Evolutionary conservation across 495 filamentous ascomycete species (phyloP), one percentile per base, ranked within the genome.

Genomic region (Aeminium ludgeri): DNA sequence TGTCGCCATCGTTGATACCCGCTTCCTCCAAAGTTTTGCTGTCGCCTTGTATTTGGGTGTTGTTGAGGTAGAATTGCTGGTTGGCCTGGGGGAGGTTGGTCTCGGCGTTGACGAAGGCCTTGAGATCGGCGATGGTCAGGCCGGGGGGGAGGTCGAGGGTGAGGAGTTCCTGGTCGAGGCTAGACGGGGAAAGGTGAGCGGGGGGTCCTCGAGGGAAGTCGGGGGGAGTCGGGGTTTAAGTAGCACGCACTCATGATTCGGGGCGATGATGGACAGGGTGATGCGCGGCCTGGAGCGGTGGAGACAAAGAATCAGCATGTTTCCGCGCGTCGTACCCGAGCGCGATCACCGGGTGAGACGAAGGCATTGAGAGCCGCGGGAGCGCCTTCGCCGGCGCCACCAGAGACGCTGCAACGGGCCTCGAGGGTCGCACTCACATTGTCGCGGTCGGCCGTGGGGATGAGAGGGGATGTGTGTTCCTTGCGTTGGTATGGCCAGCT

Each of bases 1-100:
- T 86, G 46, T 95, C 91, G 38, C 85, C 85, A 60, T 93, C 82
- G 20, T 65, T 72, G 49, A 97, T 81, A 8, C 78, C 70, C n/a
- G 82, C 72, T 47, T 89, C 70, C 40, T 80, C 69, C 36, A 97
- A 68, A 5, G 84, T 92, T 30, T n/a, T 7, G 57, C 80, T 80
- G 48, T 86, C 77, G 57, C 84, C 76, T 34, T 59, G 65, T 36
- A 97, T 74, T 17, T 89, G 73, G 33, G 74, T 73, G 43, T 86
- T 86, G 55, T 96, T 94, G 64, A 86, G 84, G 59, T 86, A 89
- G 52, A 95, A 71, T 51, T 80, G 73, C 45, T 81, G 78, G 17
- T 72, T 59, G 28, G 61, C 62, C 8, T 64, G 59, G 19, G 74
- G 68, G 50, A 78, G 66, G 48, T 55, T 51, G 29, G 72, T 73